Evolutionary conservation across 192 early-diverging fungal genomes (phyloP).

Genomic region (Dissophora ornata): DNA sequence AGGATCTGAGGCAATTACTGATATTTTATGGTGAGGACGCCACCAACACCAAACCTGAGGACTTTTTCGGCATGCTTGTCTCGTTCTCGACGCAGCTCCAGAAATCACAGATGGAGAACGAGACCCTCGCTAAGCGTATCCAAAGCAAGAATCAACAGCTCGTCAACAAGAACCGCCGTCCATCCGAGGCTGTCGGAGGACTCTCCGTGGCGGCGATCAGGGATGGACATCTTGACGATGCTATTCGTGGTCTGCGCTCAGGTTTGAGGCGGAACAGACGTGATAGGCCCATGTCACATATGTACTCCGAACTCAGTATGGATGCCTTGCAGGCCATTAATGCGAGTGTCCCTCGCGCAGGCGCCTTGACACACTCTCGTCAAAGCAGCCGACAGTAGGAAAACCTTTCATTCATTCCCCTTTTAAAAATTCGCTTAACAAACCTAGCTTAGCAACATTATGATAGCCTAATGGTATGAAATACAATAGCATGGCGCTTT

Average conservation of each 20-base stretch:
- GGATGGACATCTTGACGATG: conserved; percentile 55
- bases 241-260: conserved; percentile 48
- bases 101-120: conserved; percentile 54
- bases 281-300: conserved; percentile 51
- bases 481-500: too few species aligned
- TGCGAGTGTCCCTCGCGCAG: conserved; percentile 22
- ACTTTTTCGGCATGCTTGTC: conserved; percentile 65
- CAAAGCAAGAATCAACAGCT: conserved; percentile 29
- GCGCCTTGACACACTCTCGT: conserved; percentile 36
- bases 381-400: conserved; percentile 37
- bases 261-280: conserved; percentile 45
- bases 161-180: conserved; percentile 28
- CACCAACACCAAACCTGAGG: conserved; percentile 59
- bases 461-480: too few species aligned
- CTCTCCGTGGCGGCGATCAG: conserved; percentile 37
- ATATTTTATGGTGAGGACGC: conserved; percentile 68
- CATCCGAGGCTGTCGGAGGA: conserved; percentile 17
- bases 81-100: conserved; percentile 61
- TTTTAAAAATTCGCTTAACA: too few species aligned
- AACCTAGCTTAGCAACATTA: too few species aligned
- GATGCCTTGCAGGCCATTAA: conserved; percentile 42
- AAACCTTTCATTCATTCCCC: too few species aligned
- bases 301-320: conserved; percentile 52
- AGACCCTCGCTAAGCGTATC: conserved; percentile 36
- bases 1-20: conserved; percentile 56